These are phyloP conservation scores for Bonia amplexicaulis DNA, from an alignment of 176 grass and related monocot species.

Conservation along the genomic window DNA sequence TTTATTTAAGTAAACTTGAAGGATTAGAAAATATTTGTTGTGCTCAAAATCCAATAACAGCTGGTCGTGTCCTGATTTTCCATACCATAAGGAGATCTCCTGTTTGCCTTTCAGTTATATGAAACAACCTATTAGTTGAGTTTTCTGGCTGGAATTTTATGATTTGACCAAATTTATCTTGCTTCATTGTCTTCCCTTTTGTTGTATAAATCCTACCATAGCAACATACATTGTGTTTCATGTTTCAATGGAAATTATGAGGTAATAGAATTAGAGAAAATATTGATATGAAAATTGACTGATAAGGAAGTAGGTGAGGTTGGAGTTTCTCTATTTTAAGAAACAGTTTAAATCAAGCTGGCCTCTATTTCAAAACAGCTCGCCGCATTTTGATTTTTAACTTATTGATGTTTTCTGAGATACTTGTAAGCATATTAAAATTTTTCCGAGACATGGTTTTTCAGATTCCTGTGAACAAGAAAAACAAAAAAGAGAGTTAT, in stretches of 20 bases:
- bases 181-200: neutral
- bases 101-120: slow-evolving; percentile 2
- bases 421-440: slow-evolving; percentile 1
- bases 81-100: neutral
- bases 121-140: neutral
- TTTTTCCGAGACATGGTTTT: slow-evolving; percentile 6
- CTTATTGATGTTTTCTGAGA: neutral
- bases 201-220: neutral
- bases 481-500: slow-evolving; percentile 79
- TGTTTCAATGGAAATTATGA: neutral
- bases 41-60: neutral
- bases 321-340: neutral
- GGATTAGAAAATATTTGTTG: no score
- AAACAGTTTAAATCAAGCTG: neutral
- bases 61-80: neutral
- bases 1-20: no score
- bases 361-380: neutral
- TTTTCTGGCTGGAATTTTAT: neutral
- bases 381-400: neutral
- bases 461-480: slow-evolving; percentile 82
- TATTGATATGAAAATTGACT: neutral
- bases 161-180: neutral
- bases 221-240: neutral
- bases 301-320: neutral
- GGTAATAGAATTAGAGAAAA: neutral